phyloP scores from a whole-genome alignment of 805 yeast species.

The baker's yeast (Saccharomyces cerevisiae) region DNA sequence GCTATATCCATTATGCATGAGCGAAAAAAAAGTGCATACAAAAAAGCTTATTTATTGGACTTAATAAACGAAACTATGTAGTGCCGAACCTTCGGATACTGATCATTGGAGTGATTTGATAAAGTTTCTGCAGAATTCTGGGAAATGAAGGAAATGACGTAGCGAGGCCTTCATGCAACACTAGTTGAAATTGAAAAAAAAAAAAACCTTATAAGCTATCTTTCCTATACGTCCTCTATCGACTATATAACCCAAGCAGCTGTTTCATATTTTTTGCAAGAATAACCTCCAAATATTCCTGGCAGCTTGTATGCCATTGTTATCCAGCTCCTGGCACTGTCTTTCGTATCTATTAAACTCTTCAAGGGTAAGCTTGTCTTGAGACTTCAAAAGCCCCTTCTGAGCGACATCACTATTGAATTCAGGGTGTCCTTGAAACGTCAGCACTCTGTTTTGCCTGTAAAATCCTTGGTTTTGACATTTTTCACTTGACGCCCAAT shows the following conservation, averaged over 20 bases:
- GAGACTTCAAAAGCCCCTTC: conserved; percentile 6
- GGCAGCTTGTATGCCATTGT: conserved; percentile 32
- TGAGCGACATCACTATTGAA: conserved; percentile 37
- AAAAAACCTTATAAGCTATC: neutral
- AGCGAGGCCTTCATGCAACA: neutral
- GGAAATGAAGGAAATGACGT: neutral
- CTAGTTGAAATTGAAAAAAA: neutral
- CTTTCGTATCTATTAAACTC: conserved; percentile 27
- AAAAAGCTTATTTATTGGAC: no score
- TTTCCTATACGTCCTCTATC: neutral
- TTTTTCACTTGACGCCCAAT: conserved; percentile 45
- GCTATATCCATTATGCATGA: no score
- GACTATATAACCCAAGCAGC: neutral
- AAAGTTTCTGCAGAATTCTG: neutral
- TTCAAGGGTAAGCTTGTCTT: conserved; percentile 1
- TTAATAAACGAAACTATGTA: no score
- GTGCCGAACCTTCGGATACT: no score
- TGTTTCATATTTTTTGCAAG: neutral
- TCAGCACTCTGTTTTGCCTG: conserved; percentile 42
- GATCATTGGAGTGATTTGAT: no score
- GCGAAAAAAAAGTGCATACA: no score
- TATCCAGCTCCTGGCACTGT: conserved; percentile 28
- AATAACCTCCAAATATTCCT: conserved; percentile 11
- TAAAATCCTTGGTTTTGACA: conserved; percentile 65
- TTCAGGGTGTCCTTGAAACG: conserved; percentile 91